Base-by-base conservation (phyloP, 768 basidiomycete species). In the Leucocoprinus sp. region DNA sequence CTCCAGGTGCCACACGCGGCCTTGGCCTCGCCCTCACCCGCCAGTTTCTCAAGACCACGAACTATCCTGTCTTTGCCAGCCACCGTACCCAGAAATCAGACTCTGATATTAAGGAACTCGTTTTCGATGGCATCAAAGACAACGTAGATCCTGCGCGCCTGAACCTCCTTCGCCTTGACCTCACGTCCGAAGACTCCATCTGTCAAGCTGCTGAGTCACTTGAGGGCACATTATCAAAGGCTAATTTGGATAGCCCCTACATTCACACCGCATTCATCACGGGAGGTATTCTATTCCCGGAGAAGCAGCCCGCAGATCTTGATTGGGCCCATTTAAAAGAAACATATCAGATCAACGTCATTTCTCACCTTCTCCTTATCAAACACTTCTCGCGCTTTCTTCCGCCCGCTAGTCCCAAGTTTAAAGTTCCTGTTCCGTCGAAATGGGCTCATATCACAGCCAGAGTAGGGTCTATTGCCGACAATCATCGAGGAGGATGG, bases 381-480 rank as follows among this genome's bases (percentile, higher is more conserved):
- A 79, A 79, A 58, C 75, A 80, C 57, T 82, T 80, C 55, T 69
- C 70, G 15, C 71, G 64, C 38, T 82, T 80, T 62, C 70, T 80
- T 34, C 78, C 76, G 4, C 48, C 57, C 4, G 43, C 61, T n/a
- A 40, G 38, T 17, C n/a, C 37, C 31, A 43, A 43, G 23, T 52
- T 57, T 19, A 43, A 51, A 8, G 33, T 67, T 11, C 36, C 51
- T 11, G 52, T 50, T 6, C 69, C 67, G 2, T 59, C 76, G 18
- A 78, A 75, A 54, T 79, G 77, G 78, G 72, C 75, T 18, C 78
- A 82, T 56, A 60, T 80, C 45, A 71, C 75, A 8, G 78, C 77
- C 14, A 74, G 76, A 29, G 71, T 80, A 7, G 78, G 78, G 23
- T 78, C 75, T 29, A 70, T 80, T 43, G 65, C 68, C 15, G 78